Conservation (phyloP, 352 stramenopile genomes). For the Nothophytophthora sp. region DNA sequence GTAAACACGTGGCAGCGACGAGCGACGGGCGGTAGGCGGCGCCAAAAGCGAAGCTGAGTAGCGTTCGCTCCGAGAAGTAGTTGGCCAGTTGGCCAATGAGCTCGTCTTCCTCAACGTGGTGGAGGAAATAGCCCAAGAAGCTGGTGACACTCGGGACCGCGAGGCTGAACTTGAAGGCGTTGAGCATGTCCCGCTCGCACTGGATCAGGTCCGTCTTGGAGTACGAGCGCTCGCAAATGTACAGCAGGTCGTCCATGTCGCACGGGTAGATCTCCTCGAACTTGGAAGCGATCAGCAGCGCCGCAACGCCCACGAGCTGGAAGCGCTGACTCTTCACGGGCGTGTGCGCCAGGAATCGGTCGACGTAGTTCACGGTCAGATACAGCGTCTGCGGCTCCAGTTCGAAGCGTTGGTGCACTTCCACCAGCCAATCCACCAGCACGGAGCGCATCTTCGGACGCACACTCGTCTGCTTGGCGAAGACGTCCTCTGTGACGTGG, state of each 20-base stretch:
- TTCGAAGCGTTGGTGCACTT: constrained; percentile 99
- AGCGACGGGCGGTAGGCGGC: constrained; percentile 51
- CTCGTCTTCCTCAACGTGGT: constrained; percentile 57
- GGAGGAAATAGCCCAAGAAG: constrained; percentile 96
- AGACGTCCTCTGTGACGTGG: constrained; percentile 55
- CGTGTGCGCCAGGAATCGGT: constrained; percentile 94
- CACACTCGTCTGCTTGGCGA: constrained; percentile 49
- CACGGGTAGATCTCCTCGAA: constrained; percentile 99
- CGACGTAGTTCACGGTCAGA: constrained; percentile 98
- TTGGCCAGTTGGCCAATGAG: constrained; percentile 42
- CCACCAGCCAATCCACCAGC: constrained; percentile 84
- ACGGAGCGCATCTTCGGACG: constrained; percentile 64
- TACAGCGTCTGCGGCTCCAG: constrained; percentile 97
- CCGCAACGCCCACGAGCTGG: constrained; percentile 97
- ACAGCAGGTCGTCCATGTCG: constrained; percentile 97
- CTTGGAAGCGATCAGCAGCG: constrained; percentile 97
- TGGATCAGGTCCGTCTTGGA: constrained; percentile 67
- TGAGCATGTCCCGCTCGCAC: constrained; percentile 96
- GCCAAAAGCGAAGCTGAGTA: constrained; percentile 57
- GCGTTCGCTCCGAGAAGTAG: constrained; percentile 61
- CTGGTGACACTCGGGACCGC: constrained; percentile 94
- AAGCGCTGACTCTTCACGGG: constrained; percentile 93
- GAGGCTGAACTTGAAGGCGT: constrained; percentile 95
- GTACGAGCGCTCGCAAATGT: constrained; percentile 98
- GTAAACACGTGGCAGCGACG: constrained; percentile 47